Percentiles rank a stretch among this genome's conserved stretches.
phyloP scores from a whole-genome alignment of 2,329 filamentous ascomycete species.

The Cordyceps fumosorosea region DNA sequence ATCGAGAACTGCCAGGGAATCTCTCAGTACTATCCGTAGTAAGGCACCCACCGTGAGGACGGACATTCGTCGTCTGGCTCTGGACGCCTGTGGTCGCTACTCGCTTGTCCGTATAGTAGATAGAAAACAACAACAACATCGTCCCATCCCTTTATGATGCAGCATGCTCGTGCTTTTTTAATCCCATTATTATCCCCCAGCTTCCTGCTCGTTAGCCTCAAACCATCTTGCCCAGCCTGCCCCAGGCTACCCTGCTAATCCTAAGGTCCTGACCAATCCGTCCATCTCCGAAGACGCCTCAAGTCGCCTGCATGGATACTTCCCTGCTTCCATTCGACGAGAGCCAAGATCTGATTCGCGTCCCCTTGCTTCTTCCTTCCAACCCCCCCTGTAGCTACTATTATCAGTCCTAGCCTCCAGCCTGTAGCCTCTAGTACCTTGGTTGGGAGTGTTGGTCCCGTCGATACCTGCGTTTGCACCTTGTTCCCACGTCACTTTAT shows the following conservation, averaged over 20 bases:
- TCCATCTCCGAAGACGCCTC: slow-evolving; percentile 5
- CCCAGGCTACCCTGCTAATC: background rate
- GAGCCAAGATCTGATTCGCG: slow-evolving; percentile 6
- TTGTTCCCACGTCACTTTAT: background rate
- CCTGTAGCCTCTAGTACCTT: background rate
- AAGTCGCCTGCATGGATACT: slow-evolving; percentile 8
- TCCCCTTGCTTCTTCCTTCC: background rate
- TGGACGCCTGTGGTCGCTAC: too few species aligned
- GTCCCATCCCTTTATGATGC: background rate
- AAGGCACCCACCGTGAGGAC: too few species aligned
- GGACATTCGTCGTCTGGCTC: too few species aligned
- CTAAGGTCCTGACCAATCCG: background rate
- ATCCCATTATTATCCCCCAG: background rate
- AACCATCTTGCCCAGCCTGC: background rate
- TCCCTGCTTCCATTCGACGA: slow-evolving; percentile 2
- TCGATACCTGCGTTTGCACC: background rate
- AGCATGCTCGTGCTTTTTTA: background rate
- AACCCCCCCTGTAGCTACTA: background rate
- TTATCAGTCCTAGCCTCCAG: background rate
- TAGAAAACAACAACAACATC: too few species aligned
- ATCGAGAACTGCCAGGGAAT: too few species aligned
- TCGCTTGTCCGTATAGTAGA: too few species aligned
- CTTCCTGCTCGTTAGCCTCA: background rate
- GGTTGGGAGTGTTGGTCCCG: too few species aligned
- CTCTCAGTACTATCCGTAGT: too few species aligned